These are phyloP conservation scores for Paramecium sexaurelia DNA, from an alignment of 73 alveolate genomes.

Conservation along the genomic window DNA sequence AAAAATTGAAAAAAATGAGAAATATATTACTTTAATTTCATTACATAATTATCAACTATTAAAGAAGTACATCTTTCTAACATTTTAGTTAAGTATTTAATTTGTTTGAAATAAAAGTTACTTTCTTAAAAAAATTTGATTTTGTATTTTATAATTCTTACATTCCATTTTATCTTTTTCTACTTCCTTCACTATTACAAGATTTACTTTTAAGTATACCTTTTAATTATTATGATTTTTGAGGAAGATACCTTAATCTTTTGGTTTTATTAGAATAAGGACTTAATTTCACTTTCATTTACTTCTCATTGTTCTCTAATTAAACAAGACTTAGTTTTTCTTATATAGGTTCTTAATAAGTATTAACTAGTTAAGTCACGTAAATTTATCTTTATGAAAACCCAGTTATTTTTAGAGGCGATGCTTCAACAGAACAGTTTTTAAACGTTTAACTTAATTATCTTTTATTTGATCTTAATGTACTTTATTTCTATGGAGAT, in stretches of 20 bases:
- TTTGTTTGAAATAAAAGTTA: not conserved
- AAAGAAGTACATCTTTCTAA: not conserved
- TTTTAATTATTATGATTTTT: not conserved
- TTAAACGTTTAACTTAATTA: not conserved
- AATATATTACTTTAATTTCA: not conserved
- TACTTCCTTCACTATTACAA: not conserved
- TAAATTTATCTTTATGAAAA: conserved; percentile 10
- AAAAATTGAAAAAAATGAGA: too few relatives aligned
- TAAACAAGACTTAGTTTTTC: not conserved
- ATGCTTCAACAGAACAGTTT: not conserved
- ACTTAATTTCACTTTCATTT: not conserved
- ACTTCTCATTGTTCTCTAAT: not conserved
- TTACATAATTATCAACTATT: not conserved
- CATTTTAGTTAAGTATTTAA: not conserved
- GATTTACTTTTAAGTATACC: not conserved
- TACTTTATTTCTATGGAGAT: not conserved
- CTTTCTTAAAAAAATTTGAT: not conserved
- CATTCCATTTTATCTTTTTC: not conserved
- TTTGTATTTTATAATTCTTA: not conserved
- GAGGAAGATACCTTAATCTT: not conserved
- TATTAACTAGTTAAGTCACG: not conserved
- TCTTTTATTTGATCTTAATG: not conserved
- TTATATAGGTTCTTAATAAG: not conserved
- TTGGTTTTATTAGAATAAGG: not conserved
- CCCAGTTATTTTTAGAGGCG: not conserved